These are phyloP conservation scores for Saposhnikovia divaricata DNA, from an alignment of 129 eudicot genomes.

Conservation along the genomic window DNA sequence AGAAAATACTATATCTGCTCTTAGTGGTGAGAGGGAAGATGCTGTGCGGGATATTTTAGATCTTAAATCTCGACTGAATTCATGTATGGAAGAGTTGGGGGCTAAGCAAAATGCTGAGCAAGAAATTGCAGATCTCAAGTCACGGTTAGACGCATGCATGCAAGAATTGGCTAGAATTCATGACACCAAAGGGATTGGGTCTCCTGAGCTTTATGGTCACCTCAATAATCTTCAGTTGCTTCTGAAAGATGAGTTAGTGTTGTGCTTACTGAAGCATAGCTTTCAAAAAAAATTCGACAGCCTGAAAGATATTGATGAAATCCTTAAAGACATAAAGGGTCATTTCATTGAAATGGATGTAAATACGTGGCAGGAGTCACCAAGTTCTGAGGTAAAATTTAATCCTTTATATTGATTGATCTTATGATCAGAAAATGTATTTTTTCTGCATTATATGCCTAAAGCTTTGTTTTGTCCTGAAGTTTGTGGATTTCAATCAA, in stretches of 20 bases:
- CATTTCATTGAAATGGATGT: slow-evolving; percentile 34
- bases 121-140: slow-evolving; percentile 46
- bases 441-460: slow-evolving; percentile 8
- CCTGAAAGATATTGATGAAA: slow-evolving; percentile 48
- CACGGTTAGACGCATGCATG: slow-evolving; percentile 49
- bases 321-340: slow-evolving; percentile 43
- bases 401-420: background rate
- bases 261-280: slow-evolving; percentile 35
- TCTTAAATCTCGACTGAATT: slow-evolving; percentile 42
- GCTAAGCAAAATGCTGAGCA: slow-evolving; percentile 45
- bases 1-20: slow-evolving; percentile 36
- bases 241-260: slow-evolving; percentile 54
- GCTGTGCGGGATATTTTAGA: slow-evolving; percentile 40
- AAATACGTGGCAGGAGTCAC: slow-evolving; percentile 31
- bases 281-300: slow-evolving; percentile 46
- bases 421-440: background rate
- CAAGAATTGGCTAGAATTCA: slow-evolving; percentile 62
- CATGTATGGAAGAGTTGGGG: slow-evolving; percentile 65
- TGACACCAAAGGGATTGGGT: slow-evolving; percentile 31
- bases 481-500: background rate
- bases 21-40: slow-evolving; percentile 40
- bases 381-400: slow-evolving; percentile 40
- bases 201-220: slow-evolving; percentile 42
- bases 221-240: slow-evolving; percentile 41
- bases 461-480: background rate